Conservation (phyloP, 2,329 filamentous ascomycete genomes). For the Cladophialophora chaetospira region DNA sequence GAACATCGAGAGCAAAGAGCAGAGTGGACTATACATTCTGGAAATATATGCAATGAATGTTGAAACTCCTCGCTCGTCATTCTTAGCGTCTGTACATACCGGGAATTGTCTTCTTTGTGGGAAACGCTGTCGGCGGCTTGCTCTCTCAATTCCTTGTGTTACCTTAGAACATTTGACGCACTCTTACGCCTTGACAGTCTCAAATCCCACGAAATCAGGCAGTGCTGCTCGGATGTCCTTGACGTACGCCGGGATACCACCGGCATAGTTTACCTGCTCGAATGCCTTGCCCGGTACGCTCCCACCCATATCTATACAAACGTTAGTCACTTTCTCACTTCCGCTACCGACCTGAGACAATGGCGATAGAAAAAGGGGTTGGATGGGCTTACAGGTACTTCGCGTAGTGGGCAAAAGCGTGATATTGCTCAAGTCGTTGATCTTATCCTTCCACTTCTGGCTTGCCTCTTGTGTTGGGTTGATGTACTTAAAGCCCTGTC, state of each 20-base stretch:
- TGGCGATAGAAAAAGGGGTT: background rate
- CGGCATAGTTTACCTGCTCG: conserved; percentile 54
- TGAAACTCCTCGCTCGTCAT: no score
- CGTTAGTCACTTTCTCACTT: background rate
- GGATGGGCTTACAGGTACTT: conserved; percentile 18
- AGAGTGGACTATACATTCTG: no score
- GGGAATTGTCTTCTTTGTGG: no score
- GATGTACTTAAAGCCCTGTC: conserved; percentile 53
- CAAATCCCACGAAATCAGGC: conserved; percentile 29
- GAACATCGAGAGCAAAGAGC: no score
- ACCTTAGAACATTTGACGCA: no score
- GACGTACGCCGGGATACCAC: conserved; percentile 33
- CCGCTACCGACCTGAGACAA: no score
- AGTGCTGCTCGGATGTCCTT: conserved; percentile 30
- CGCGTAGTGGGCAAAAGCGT: conserved; percentile 50
- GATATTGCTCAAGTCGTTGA: conserved; percentile 48
- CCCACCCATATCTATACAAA: conserved; percentile 54
- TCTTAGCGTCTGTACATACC: no score
- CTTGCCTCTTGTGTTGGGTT: conserved; percentile 52
- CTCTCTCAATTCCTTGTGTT: no score
- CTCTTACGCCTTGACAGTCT: conserved; percentile 24
- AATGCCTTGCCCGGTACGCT: conserved; percentile 57
- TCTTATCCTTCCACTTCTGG: conserved; percentile 52
- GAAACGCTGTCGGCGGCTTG: no score
- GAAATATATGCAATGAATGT: no score